These are phyloP conservation scores for Aspergillus melleus DNA, from an alignment of 2,329 filamentous ascomycete genomes.

Conservation along the genomic window DNA sequence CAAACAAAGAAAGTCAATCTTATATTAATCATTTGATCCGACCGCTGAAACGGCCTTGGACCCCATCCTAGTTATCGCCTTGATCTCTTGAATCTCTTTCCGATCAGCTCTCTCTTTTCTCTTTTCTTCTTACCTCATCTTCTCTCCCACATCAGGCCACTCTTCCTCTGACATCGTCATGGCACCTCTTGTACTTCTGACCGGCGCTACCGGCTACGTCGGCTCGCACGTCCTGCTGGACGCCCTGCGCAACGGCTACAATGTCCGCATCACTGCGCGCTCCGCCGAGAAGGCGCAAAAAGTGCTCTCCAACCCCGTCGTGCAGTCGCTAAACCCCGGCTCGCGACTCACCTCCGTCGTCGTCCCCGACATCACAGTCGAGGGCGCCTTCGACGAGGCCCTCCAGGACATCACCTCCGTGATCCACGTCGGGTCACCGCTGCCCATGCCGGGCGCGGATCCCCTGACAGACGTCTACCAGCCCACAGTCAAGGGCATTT, in stretches of 20 bases:
- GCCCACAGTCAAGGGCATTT: background rate
- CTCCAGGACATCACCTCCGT: constrained; percentile 14
- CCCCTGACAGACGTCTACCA: constrained; percentile 2
- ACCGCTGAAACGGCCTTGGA: no score
- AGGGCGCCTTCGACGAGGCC: constrained; percentile 9
- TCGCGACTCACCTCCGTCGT: background rate
- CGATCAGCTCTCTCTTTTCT: no score
- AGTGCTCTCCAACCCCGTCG: background rate
- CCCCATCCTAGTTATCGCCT: no score
- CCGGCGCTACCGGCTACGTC: constrained; percentile 12
- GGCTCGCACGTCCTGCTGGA: constrained; percentile 4
- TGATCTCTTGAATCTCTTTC: no score
- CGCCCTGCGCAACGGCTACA: background rate
- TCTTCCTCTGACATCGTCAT: background rate
- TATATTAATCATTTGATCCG: no score
- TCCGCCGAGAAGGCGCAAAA: constrained; percentile 1
- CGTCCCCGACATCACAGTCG: constrained; percentile 6
- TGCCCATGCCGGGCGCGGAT: constrained; percentile 11
- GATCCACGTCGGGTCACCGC: constrained; percentile 16
- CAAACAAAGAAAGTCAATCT: no score
- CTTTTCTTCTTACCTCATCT: no score
- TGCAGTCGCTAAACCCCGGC: background rate
- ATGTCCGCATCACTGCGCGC: constrained; percentile 6
- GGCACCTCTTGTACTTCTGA: constrained; percentile 7
- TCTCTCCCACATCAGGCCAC: no score